Evolutionary conservation across 169 alveolate genomes (phyloP).

Genomic region (Plasmodium relictum): DNA sequence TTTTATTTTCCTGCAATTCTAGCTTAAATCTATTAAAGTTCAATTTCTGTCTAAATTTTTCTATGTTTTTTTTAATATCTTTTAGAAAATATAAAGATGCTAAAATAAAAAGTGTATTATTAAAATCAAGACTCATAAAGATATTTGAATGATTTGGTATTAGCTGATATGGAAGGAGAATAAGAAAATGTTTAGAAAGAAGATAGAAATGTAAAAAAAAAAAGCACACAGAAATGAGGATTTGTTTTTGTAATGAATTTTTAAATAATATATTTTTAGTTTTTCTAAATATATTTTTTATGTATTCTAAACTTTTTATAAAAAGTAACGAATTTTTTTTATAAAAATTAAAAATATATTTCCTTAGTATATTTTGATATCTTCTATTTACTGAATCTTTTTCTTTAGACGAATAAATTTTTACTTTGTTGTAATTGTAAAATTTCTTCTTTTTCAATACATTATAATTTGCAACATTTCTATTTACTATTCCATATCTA

Average conservation of each 20-base stretch:
- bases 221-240: constrained; percentile 43
- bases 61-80: constrained; percentile 24
- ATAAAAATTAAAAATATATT: constrained; percentile 12
- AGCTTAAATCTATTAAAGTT: constrained; percentile 27
- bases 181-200: constrained; percentile 45
- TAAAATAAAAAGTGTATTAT: constrained; percentile 39
- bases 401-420: constrained; percentile 10
- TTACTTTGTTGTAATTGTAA: constrained; percentile 11
- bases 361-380: constrained; percentile 2
- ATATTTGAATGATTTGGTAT: constrained; percentile 72
- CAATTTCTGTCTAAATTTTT: constrained; percentile 30
- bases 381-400: not conserved
- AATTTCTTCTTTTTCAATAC: constrained; percentile 12
- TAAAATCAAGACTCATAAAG: constrained; percentile 57
- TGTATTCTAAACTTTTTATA: constrained; percentile 19
- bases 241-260: constrained; percentile 20
- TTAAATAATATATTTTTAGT: constrained; percentile 6
- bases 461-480: not conserved
- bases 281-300: constrained; percentile 2
- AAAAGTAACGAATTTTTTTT: constrained; percentile 3
- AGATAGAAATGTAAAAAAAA: constrained; percentile 66
- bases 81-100: constrained; percentile 43
- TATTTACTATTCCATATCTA: not conserved
- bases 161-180: constrained; percentile 63
- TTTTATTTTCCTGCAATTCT: constrained; percentile 26